phyloP scores from a whole-genome alignment of 2,329 filamentous ascomycete species.

The Mycosphaerelloides madeirae region DNA sequence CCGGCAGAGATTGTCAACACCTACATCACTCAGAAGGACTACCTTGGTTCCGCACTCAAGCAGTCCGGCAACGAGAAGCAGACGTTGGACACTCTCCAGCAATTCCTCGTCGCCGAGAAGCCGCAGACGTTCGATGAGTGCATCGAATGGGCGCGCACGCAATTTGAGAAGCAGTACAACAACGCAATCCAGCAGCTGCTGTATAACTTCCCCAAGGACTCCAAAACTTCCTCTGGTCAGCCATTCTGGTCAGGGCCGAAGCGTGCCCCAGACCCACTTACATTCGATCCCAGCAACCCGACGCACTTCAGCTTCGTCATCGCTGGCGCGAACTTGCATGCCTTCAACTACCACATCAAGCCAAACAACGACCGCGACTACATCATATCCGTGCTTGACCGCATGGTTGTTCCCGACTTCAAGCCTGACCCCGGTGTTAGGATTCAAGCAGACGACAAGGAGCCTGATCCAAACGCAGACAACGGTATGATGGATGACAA shows the following conservation, averaged over 20 bases:
- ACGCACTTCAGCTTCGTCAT: constrained; percentile 87
- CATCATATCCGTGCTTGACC: constrained; percentile 75
- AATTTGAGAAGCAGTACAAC: constrained; percentile 96
- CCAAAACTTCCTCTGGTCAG: constrained; percentile 78
- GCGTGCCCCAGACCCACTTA: constrained; percentile 85
- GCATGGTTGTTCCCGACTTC: constrained; percentile 95
- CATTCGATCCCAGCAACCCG: constrained; percentile 77
- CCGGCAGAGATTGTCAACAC: constrained; percentile 91
- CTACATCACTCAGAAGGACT: constrained; percentile 82
- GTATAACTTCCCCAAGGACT: constrained; percentile 96
- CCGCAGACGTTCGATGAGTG: constrained; percentile 92
- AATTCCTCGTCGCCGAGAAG: constrained; percentile 87
- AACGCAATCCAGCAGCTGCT: constrained; percentile 93
- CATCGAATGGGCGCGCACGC: constrained; percentile 85
- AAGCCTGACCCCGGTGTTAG: constrained; percentile 83
- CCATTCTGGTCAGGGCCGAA: constrained; percentile 98
- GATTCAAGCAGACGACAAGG: constrained; percentile 93
- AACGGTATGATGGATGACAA: constrained; percentile 56
- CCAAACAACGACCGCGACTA: constrained; percentile 60
- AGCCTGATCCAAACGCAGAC: constrained; percentile 82
- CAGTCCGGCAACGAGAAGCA: constrained; percentile 93
- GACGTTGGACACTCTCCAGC: constrained; percentile 81
- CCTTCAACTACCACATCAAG: constrained; percentile 95
- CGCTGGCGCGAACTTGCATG: constrained; percentile 84
- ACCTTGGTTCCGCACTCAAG: constrained; percentile 79